Percentiles rank a stretch among this genome's conserved stretches.
phyloP scores from a whole-genome alignment of 2,329 filamentous ascomycete genomes.

The Arthroderma sp. region DNA sequence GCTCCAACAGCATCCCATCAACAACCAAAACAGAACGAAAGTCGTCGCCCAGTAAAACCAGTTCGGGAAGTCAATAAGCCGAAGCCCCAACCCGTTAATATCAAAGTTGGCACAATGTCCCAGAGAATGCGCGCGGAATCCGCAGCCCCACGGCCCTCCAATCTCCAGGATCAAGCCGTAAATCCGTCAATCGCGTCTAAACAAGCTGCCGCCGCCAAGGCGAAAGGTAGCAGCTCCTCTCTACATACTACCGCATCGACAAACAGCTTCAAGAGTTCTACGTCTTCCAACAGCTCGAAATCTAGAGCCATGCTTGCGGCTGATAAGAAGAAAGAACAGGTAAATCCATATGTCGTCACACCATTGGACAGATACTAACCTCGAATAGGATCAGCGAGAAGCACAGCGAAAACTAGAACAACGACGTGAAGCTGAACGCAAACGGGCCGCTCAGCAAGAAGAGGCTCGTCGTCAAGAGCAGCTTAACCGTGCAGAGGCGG shows the following conservation, averaged over 20 bases:
- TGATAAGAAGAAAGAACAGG: conserved; percentile 67
- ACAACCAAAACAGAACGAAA: conserved; percentile 23
- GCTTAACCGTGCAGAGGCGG: conserved; percentile 45
- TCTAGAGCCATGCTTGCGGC: conserved; percentile 62
- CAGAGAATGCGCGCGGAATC: conserved; percentile 28
- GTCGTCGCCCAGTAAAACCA: conserved; percentile 30
- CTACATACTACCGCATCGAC: conserved; percentile 42
- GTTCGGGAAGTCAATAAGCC: conserved; percentile 33
- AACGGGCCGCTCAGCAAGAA: conserved; percentile 48
- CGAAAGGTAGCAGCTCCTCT: conserved; percentile 54
- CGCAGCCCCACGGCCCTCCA: conserved; percentile 45
- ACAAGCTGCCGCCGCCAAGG: conserved; percentile 35
- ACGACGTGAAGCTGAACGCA: conserved; percentile 69
- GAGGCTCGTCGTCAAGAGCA: conserved; percentile 52
- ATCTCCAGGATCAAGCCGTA: conserved; percentile 26
- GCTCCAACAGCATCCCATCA: conserved; percentile 15
- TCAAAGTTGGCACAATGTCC: conserved; percentile 36
- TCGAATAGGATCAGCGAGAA: conserved; percentile 55
- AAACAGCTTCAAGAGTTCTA: conserved; percentile 51
- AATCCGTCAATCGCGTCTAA: conserved; percentile 36
- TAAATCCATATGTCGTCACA: conserved; percentile 14
- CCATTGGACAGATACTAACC: conserved; percentile 1
- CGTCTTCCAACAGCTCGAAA: conserved; percentile 48
- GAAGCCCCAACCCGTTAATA: conserved; percentile 35
- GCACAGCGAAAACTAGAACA: conserved; percentile 65